Evolutionary conservation across 1,284 basidiomycete genomes (phyloP).

Genomic region (Gomphus bonarii): DNA sequence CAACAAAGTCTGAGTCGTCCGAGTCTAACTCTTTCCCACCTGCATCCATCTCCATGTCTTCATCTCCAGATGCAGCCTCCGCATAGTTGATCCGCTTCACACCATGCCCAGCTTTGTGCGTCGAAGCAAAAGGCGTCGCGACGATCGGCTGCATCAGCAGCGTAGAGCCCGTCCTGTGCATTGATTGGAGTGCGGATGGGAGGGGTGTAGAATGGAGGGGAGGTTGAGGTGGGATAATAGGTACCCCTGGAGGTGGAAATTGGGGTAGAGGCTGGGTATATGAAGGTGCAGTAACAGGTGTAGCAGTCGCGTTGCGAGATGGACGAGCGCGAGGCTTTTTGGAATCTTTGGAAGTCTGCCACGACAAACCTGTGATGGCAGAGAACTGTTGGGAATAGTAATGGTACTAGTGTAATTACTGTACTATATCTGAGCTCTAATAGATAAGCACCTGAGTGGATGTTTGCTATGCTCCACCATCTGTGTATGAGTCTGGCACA

Average conservation of each 20-base stretch:
- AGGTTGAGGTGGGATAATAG: slow-evolving; percentile 1
- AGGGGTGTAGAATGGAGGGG: slow-evolving; percentile 26
- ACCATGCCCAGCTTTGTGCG: slow-evolving; percentile 41
- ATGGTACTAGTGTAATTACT: not conserved
- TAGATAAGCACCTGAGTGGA: too few species aligned
- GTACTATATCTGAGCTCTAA: not conserved
- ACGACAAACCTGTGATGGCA: not conserved
- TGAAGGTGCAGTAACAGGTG: slow-evolving; percentile 1
- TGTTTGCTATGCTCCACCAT: too few species aligned
- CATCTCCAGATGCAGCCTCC: slow-evolving; percentile 73
- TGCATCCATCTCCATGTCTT: slow-evolving; percentile 49
- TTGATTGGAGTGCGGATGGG: slow-evolving; percentile 58
- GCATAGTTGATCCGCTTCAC: slow-evolving; percentile 77
- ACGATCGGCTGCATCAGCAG: slow-evolving; percentile 88
- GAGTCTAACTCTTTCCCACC: slow-evolving; percentile 57
- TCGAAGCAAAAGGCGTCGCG: slow-evolving; percentile 29
- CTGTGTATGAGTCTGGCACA: too few species aligned
- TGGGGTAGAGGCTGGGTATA: slow-evolving; percentile 5
- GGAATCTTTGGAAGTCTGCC: slow-evolving; percentile 8
- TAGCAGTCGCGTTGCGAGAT: slow-evolving; percentile 5
- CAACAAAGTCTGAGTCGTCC: slow-evolving; percentile 59
- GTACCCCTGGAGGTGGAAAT: not conserved
- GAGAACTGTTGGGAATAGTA: not conserved
- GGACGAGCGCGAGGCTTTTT: slow-evolving; percentile 9
- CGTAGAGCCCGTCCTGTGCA: slow-evolving; percentile 81